A percentile compares a stretch with the other conserved stretches of the same genome.
Conservation (phyloP, 805 yeast genomes). For the Debaryomyces hansenii region DNA sequence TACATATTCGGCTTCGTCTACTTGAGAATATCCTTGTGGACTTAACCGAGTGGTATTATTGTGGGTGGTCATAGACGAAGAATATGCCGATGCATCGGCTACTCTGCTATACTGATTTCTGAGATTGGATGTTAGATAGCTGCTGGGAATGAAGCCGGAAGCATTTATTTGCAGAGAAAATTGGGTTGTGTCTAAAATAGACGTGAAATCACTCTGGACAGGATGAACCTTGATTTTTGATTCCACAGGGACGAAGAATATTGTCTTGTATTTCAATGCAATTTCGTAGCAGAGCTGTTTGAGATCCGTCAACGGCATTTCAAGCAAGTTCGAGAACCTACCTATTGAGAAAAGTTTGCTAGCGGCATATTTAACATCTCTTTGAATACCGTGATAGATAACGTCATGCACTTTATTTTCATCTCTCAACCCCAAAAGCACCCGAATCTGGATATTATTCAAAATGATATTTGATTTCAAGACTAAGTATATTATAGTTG, state of each 20-base stretch:
- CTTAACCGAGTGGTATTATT: not conserved
- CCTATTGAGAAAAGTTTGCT: not conserved
- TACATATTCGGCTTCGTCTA: not conserved
- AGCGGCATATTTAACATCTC: not conserved
- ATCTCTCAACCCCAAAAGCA: constrained; percentile 9
- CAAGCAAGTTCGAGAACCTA: constrained; percentile 4
- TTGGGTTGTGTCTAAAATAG: not conserved
- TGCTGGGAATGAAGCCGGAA: not conserved
- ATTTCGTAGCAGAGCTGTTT: constrained; percentile 22
- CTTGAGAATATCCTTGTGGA: not conserved
- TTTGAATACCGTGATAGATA: constrained; percentile 6
- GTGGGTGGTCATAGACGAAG: not conserved
- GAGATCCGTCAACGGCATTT: constrained; percentile 26
- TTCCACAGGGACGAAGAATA: constrained; percentile 24
- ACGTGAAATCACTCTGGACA: not conserved
- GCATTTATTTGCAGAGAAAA: not conserved
- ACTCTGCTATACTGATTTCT: not conserved
- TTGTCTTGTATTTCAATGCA: constrained; percentile 19
- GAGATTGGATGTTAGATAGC: not conserved
- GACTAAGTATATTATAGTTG: constrained; percentile 11
- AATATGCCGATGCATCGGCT: not conserved
- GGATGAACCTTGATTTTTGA: not conserved
- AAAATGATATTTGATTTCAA: constrained; percentile 8
- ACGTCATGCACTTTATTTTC: not conserved
- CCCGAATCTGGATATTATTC: constrained; percentile 10